Base-by-base conservation (phyloP, 768 basidiomycete species). In the Lentinus tigrinus region DNA sequence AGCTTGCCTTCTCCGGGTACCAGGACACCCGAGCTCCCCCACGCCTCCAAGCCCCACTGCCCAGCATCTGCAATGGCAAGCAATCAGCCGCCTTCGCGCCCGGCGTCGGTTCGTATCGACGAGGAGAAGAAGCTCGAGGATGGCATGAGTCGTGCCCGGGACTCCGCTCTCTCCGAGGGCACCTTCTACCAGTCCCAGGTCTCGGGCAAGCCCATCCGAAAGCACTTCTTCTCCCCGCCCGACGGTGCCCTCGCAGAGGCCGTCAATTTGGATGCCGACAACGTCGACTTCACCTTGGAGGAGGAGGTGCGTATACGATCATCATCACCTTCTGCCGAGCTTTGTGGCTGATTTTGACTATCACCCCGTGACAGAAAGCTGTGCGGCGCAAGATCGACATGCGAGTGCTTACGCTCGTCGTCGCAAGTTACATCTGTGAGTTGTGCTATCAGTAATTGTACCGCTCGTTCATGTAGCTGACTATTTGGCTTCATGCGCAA, bases 371-470 rank as follows among this genome's bases (percentile, higher is more conserved):
- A 17, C 43, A 82, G 80, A 74, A 63, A 58, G 69, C 63, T 11
- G 81, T 84, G 23, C 74, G 69, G 52, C 72, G 72, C 37, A 84
- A 83, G 68, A 82, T 84, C 44, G 82, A 84, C 62, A 69, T 71
- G n/a, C 72, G 72, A 8, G 77, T 84, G 4, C 71, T 85, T 43
- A 77, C 80, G 1, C 63, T 85, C 50, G 77, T 84, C 17, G 73
- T 83, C 8, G 74, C 70, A 64, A 82, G 81, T 60, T 82, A 76
- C 65, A 70, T 83, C 40, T 81, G 82, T 83, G 43, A 67, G 81
- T 73, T 24, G 8, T 36, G 3, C 4, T 14, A n/a, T 6, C 43
- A n/a, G 14, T 40, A 3, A 21, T 23, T 21, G 5, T 24, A 24
- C 14, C 14, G 6, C 13, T 26, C 4, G 6, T 4, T 2, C 23